phyloP scores from a whole-genome alignment of 2,329 filamentous ascomycete genomes.

The Xylariales sp. region DNA sequence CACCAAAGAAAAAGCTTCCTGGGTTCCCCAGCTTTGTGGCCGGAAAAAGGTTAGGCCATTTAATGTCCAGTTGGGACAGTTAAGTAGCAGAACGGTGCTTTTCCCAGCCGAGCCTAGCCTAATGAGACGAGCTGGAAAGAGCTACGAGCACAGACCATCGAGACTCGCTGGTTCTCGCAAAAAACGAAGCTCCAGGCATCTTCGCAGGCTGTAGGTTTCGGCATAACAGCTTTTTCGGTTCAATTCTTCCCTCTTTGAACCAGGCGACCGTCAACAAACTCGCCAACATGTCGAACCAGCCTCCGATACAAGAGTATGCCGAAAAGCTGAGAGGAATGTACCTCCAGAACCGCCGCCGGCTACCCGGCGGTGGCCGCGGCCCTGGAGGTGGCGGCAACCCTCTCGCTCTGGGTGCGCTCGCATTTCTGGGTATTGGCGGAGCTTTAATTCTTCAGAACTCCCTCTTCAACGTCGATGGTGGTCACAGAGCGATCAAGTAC shows the following conservation, averaged over 20 bases:
- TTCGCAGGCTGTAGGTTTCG: no score
- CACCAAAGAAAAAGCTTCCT: no score
- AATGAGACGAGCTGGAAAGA: neutral
- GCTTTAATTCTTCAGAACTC: constrained; percentile 53
- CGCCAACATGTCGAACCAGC: constrained; percentile 23
- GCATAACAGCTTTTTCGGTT: no score
- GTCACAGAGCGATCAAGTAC: constrained; percentile 98
- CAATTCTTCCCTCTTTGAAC: no score
- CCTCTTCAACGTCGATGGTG: constrained; percentile 87
- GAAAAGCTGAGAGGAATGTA: constrained; percentile 8
- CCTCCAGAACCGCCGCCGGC: constrained; percentile 22
- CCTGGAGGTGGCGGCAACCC: constrained; percentile 38
- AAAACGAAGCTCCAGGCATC: no score
- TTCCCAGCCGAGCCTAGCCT: neutral
- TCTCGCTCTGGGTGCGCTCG: constrained; percentile 33
- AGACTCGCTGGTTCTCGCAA: neutral
- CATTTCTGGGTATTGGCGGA: constrained; percentile 41
- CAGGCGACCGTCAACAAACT: neutral
- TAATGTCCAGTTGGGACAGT: no score
- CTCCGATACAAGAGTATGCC: constrained; percentile 23
- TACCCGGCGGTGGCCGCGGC: constrained; percentile 14
- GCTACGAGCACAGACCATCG: constrained; percentile 4
- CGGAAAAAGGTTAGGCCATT: constrained; percentile 9
- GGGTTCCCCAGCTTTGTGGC: neutral
- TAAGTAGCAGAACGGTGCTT: neutral